A percentile compares a stretch with the other conserved stretches of the same genome.
Evolutionary conservation across 2,329 filamentous ascomycete species (phyloP).

Genomic region (Lachnellula suecica): DNA sequence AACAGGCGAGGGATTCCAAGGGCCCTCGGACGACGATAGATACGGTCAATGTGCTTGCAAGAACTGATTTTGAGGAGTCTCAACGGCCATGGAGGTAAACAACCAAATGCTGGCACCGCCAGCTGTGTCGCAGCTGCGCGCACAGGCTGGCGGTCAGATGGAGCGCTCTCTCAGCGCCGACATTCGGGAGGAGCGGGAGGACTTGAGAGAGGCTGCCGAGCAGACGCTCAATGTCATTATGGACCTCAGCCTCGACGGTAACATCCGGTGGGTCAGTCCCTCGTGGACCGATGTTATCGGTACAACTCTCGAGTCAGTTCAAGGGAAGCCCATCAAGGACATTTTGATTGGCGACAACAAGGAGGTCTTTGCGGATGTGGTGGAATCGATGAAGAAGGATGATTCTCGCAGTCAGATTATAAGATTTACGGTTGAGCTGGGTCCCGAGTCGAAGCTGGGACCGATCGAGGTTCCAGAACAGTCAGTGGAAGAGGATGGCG

Average conservation of each 20-base stretch:
- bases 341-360: conserved; percentile 77
- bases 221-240: conserved; percentile 96
- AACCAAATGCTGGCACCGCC: conserved; percentile 32
- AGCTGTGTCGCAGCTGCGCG: conserved; percentile 29
- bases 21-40: conserved; percentile 7
- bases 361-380: conserved; percentile 75
- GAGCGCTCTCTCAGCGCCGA: conserved; percentile 76
- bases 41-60: conserved; percentile 29
- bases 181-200: conserved; percentile 89
- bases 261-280: conserved; percentile 92
- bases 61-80: conserved; percentile 25
- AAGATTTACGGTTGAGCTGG: conserved; percentile 72
- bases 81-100: conserved; percentile 23
- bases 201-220: conserved; percentile 92
- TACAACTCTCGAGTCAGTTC: conserved; percentile 68
- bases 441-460: conserved; percentile 65
- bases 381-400: conserved; percentile 88
- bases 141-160: conserved; percentile 42
- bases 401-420: conserved; percentile 91
- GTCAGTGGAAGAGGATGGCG: conserved; percentile 16
- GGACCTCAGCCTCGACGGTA: conserved; percentile 86
- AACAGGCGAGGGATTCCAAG: conserved; percentile 2
- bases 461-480: conserved; percentile 36
- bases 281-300: conserved; percentile 95
- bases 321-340: conserved; percentile 76